These are phyloP conservation scores for Fonsecaea pedrosoi DNA, from an alignment of 2,329 filamentous ascomycete species.

Conservation along the genomic window DNA sequence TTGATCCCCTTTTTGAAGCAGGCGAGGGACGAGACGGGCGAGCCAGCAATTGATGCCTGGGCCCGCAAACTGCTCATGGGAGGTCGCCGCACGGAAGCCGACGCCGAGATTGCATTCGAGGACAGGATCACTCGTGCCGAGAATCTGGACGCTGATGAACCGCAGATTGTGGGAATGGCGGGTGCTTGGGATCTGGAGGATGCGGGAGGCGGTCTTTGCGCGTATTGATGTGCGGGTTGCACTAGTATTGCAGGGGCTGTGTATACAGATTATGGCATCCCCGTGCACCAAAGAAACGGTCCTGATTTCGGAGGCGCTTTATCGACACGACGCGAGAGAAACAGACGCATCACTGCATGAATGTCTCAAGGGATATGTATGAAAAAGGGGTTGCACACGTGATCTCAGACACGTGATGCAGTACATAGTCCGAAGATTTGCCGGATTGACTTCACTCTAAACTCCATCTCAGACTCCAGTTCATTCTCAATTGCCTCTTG, in stretches of 20 bases:
- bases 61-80: constrained; percentile 64
- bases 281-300: not conserved
- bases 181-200: constrained; percentile 91
- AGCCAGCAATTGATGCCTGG: constrained; percentile 79
- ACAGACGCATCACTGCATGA: too few species aligned
- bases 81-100: constrained; percentile 54
- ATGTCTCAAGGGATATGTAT: not conserved
- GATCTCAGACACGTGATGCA: not conserved
- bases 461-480: not conserved
- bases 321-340: not conserved
- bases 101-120: constrained; percentile 50
- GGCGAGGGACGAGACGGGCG: constrained; percentile 92
- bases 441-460: not conserved
- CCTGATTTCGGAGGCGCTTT: not conserved
- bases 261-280: not conserved
- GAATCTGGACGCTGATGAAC: constrained; percentile 58
- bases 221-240: constrained; percentile 53
- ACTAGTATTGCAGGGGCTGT: not conserved
- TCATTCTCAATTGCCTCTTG: not conserved
- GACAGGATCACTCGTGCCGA: constrained; percentile 37
- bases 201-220: constrained; percentile 68
- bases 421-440: not conserved
- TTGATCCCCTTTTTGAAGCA: constrained; percentile 97
- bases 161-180: constrained; percentile 72
- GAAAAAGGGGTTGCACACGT: not conserved